Percentiles rank a stretch among this genome's conserved stretches.
phyloP scores from a whole-genome alignment of 176 grass and related monocot genomes.

The Rhynchospora pubera region DNA sequence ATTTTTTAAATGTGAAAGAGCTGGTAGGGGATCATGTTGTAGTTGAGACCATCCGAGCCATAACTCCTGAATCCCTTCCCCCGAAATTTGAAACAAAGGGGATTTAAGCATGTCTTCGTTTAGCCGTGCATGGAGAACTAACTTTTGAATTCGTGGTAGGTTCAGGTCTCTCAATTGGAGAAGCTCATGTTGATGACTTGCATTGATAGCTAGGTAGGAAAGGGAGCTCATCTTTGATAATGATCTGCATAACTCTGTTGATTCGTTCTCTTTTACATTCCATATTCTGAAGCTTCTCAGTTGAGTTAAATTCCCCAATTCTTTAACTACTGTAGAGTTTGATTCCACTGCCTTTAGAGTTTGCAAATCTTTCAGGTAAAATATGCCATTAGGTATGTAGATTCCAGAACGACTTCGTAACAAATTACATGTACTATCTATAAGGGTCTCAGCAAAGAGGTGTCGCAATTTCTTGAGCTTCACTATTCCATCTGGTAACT shows the following conservation, averaged over 20 bases:
- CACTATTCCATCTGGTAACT: constrained; percentile 12
- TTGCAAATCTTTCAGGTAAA: constrained; percentile 16
- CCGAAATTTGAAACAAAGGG: constrained; percentile 6
- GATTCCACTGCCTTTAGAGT: constrained; percentile 17
- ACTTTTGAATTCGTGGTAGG: neutral
- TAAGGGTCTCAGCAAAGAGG: constrained; percentile 7
- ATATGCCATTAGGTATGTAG: neutral
- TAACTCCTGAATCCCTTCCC: neutral
- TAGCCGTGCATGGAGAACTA: constrained; percentile 3
- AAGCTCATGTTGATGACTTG: constrained; percentile 15
- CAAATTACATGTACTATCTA: neutral
- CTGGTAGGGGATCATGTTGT: constrained; percentile 15
- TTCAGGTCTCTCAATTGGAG: constrained; percentile 2
- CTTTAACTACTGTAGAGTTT: neutral
- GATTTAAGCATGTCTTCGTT: constrained; percentile 6
- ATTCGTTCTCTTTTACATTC: constrained; percentile 19
- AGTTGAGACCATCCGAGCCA: constrained; percentile 17
- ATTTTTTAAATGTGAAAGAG: neutral
- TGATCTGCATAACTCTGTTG: neutral
- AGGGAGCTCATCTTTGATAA: constrained; percentile 18
- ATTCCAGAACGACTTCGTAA: neutral
- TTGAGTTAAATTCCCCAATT: constrained; percentile 16
- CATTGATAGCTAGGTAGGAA: neutral
- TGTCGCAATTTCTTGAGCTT: constrained; percentile 22
- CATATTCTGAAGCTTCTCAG: constrained; percentile 29